These are phyloP conservation scores for Ceratocystis ficicola DNA, from an alignment of 2,329 filamentous ascomycete species.

Conservation along the genomic window DNA sequence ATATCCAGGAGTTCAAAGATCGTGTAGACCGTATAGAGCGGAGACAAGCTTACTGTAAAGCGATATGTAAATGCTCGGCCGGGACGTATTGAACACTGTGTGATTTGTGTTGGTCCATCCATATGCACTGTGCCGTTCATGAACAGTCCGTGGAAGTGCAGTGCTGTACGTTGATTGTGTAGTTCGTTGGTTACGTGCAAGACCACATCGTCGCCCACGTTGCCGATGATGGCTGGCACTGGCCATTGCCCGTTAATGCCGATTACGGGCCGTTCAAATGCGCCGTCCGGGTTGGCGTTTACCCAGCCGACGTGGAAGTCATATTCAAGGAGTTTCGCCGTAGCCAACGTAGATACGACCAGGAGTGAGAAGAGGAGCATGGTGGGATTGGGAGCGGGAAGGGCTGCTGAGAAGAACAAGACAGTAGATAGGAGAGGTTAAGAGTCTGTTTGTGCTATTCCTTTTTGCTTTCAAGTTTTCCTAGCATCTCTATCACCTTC, in stretches of 20 bases:
- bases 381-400: neutral
- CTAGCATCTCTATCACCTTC: neutral
- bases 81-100: conserved; percentile 54
- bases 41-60: conserved; percentile 42
- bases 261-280: conserved; percentile 52
- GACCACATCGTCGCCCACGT: conserved; percentile 49
- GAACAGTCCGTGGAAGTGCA: conserved; percentile 61
- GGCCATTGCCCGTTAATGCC: conserved; percentile 71
- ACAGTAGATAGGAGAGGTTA: neutral
- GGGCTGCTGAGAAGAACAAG: too few relatives aligned
- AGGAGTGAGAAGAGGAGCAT: conserved; percentile 14
- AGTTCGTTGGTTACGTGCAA: conserved; percentile 48
- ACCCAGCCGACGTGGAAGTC: conserved; percentile 64
- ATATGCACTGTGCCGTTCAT: conserved; percentile 56
- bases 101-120: conserved; percentile 56
- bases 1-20: too few relatives aligned
- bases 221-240: conserved; percentile 51
- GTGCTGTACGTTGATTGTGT: conserved; percentile 49
- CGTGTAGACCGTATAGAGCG: too few relatives aligned
- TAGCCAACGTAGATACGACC: conserved; percentile 25
- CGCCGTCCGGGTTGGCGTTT: conserved; percentile 57
- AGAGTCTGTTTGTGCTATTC: neutral
- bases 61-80: conserved; percentile 57
- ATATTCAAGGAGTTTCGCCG: conserved; percentile 42
- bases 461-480: neutral